These are phyloP conservation scores for Protomyces arabidopsidicola DNA, from an alignment of 1,139 yeast species.

Conservation along the genomic window DNA sequence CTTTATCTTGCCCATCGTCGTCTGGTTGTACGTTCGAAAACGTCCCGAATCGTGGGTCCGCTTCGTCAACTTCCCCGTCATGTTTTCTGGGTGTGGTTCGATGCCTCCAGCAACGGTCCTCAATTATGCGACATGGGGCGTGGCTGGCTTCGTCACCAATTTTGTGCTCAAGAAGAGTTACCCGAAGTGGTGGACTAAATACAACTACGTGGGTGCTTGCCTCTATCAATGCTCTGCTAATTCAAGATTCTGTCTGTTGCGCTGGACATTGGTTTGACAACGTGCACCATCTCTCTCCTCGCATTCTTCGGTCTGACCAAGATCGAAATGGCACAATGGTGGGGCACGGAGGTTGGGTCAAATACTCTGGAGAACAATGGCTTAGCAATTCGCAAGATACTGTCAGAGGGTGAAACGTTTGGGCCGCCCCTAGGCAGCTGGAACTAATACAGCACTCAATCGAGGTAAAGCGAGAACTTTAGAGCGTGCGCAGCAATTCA, in stretches of 20 bases:
- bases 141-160: constrained; percentile 50
- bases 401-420: constrained; percentile 41
- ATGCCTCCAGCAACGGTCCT: constrained; percentile 55
- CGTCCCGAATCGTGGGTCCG: constrained; percentile 38
- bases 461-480: too few relatives aligned
- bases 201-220: neutral
- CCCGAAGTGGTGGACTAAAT: constrained; percentile 56
- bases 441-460: neutral
- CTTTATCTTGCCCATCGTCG: constrained; percentile 45
- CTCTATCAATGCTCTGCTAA: neutral
- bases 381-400: constrained; percentile 34
- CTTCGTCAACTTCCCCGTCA: constrained; percentile 49
- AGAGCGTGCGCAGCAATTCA: too few relatives aligned
- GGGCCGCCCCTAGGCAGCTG: constrained; percentile 37
- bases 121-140: constrained; percentile 48
- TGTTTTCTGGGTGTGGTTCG: constrained; percentile 49
- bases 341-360: constrained; percentile 47
- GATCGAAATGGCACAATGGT: constrained; percentile 44
- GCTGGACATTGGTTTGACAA: constrained; percentile 53
- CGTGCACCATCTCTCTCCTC: constrained; percentile 43
- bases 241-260: constrained; percentile 52
- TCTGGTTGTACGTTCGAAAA: constrained; percentile 39
- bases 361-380: constrained; percentile 37
- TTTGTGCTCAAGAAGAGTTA: constrained; percentile 49
- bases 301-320: constrained; percentile 43